Base-by-base conservation (phyloP, 2,329 filamentous ascomycete genomes). In the Ophiostoma perfectum region DNA sequence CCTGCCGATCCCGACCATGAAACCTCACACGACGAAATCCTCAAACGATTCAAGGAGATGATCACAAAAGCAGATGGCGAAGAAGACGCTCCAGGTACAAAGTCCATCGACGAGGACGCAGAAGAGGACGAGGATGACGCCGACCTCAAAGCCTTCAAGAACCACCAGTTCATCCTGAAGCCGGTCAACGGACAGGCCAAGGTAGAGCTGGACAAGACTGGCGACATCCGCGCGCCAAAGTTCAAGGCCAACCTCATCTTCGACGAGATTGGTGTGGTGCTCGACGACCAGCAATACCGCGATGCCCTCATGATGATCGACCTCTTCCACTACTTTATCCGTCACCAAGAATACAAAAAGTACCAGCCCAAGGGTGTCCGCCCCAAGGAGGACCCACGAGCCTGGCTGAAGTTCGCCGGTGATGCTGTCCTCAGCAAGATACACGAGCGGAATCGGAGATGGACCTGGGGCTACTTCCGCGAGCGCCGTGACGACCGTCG, bases 291-390 rank as follows among this genome's bases (percentile, higher is more conserved):
- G 72, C 95, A 99, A 77, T 99, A 99, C 76, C 90, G 96, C 42
- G 95, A 99, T 79, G 92, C 90, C 5, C 81, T 99, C 69, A 99
- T 99, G 95, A 91, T 99, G 82, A 91, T 98, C 1, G 95, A 99
- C 76, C 83, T 98, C 2, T 99, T 99, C 81, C 95, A 99, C 78
- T 98, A 97, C 79, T 99, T 98, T 78, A 91, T 97, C 73, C 89
- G 94, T 44, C 95, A 99, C 73, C 95, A 98, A 77, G 94, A 99
- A 77, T 97, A 98, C 81, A 96, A 96, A 76, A 94, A 90, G 74
- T 83, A 93, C 69, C 92, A 97, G 74, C 95, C 95, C 4, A 95
- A 96, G 75, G 88, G 83, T 0, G 85, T 88, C 69, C 85, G 86
- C 0, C 91, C 92, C 0, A 96, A 93, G 75, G 92, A 98, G 77